Percentiles rank a stretch among this genome's conserved stretches.
These are phyloP conservation scores for Fusarium sp. DNA, from an alignment of 2,329 filamentous ascomycete species.

Conservation along the genomic window DNA sequence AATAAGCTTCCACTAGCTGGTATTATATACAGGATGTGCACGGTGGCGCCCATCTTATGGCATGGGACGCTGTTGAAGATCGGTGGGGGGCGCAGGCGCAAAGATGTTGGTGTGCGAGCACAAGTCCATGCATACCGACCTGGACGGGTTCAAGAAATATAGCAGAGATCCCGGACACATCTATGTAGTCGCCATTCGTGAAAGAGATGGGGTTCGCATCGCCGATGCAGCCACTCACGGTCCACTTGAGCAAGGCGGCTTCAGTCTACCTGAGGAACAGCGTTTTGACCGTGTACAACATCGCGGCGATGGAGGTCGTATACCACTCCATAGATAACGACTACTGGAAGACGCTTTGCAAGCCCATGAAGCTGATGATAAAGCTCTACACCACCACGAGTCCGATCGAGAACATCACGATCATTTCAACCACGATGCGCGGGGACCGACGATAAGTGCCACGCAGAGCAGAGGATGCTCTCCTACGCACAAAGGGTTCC, in stretches of 20 bases:
- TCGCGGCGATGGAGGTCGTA: neutral
- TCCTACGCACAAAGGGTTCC: neutral
- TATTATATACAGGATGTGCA: neutral
- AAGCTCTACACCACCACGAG: neutral
- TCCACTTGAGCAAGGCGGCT: neutral
- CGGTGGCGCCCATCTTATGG: neutral
- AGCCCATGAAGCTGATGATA: neutral
- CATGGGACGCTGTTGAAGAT: neutral
- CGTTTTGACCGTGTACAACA: neutral
- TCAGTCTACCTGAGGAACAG: neutral
- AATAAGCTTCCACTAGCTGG: neutral
- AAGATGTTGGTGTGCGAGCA: neutral
- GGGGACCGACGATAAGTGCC: neutral
- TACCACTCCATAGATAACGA: neutral
- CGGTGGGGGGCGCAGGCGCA: neutral
- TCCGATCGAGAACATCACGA: neutral
- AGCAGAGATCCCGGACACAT: neutral
- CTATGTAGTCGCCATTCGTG: too few relatives aligned
- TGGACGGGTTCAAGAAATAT: neutral
- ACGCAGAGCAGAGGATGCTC: neutral
- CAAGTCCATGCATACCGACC: neutral
- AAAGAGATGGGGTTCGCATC: neutral
- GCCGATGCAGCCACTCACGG: neutral
- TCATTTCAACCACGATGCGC: neutral
- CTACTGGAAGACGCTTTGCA: neutral